Base-by-base conservation (phyloP, 352 stramenopile genomes). In the Paralagenidium karlingii region DNA sequence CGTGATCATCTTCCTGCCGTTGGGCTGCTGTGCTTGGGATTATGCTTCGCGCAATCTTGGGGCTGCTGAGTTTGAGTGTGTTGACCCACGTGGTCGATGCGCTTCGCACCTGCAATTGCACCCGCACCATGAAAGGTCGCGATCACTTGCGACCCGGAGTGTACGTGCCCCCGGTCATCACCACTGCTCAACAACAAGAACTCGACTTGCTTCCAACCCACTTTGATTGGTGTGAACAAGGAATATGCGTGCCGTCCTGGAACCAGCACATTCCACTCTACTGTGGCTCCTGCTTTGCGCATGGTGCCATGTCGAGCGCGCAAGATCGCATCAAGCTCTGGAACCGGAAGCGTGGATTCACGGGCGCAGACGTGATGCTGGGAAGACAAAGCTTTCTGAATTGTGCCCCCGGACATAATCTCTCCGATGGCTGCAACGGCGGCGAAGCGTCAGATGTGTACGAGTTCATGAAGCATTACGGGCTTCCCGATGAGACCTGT, bases 201-300 rank as follows among this genome's bases (percentile, higher is more conserved):
- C 52, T 78, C 13, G 39, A 40, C 38, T 47, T 53, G 10, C 50
- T 81, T n/a, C 74, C 74, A 0, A 49, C 49, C 37, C 65, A 82
- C 29, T 94, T 97, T 45, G 85, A 93, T 52, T 98, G 94, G 91
- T 86, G 75, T 42, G 75, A 89, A 43, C 59, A 53, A 11, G 70
- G 75, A 24, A 82, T 75, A 43, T 85, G 70, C 39, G 71, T 82
- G 34, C 69, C 75, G 16, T 83, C 70, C 43, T 89, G 75, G 73
- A 85, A 85, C 51, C 71, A 89, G 48, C 75, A 89, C 40, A 82
- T 84, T 20, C 75, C 75, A 21, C 66, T 80, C 44, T 94, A 91
- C 54, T 94, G 82, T 43, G 80, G 80, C 24, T 88, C 78, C 24
- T 92, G 78, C 53, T 93, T 68, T 38, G 75, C 68, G 1, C 81